Evolutionary conservation across 805 yeast genomes (phyloP), one percentile per base, ranked within the genome.

Genomic region (Hanseniaspora thailandica): DNA sequence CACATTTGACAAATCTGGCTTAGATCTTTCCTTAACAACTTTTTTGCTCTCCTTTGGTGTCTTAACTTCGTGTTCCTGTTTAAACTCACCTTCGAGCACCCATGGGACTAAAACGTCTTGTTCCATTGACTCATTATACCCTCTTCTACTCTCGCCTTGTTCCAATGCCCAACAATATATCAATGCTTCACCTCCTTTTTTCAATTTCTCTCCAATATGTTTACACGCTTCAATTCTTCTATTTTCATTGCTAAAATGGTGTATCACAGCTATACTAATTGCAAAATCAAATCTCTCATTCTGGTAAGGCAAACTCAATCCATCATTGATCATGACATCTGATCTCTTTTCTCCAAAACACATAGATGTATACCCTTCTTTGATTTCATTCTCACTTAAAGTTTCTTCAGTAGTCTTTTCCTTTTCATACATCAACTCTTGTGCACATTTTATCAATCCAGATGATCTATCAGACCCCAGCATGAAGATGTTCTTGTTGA

Each of bases 101-200:
- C 98, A 93, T 0, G 98, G 98, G 19, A 93, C 96, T 61, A 93
- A 68, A 1, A 90, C 85, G 63, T 93, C 98, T 64, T 86, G 97
- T 52, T 84, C 88, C 78, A 84, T 88, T 10, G 94, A 95, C 59
- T 81, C 89, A 58, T 84, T 81, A 69, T 87, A 93, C 0, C 97
- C 97, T 60, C 97, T 74, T 59, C 97, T 74, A 0, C 95, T 84
- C 23, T 73, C 75, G 55, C 82, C 84, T 66, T 93, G 98, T 59
- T 93, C 98, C 50, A 93, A 67, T 0, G 98, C 98, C 98, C 98
- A 93, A 50, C 95, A 94, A 65, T 90, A 93, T 7, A 93, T 76
- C 60, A 93, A 69, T 0, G 86, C 84, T 50, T 74, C 76, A 1
- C 95, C 96, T 0, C 79, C 80, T 0, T 57, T 52, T 40, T 65